phyloP scores from a whole-genome alignment of 2,329 filamentous ascomycete species.

The Verticillium alfalfae region DNA sequence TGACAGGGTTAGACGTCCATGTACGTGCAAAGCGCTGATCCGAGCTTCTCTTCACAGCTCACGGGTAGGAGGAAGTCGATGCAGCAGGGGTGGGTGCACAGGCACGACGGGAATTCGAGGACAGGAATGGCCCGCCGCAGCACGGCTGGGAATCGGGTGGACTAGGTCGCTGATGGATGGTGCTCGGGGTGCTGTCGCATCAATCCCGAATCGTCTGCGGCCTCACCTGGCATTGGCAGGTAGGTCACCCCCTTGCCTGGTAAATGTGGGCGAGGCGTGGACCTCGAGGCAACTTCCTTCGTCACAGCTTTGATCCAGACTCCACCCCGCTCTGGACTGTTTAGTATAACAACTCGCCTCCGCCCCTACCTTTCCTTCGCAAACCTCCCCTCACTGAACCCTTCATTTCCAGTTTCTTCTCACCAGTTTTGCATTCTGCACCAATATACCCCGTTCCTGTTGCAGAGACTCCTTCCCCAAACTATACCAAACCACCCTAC shows the following conservation, averaged over 20 bases:
- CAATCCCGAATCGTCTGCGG: neutral
- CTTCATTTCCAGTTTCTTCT: neutral
- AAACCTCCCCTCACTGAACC: neutral
- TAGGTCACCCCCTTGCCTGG: neutral
- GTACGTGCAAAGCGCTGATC: too few species aligned
- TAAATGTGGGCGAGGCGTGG: neutral
- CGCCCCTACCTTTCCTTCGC: neutral
- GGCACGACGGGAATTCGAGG: too few species aligned
- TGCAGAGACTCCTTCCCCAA: neutral
- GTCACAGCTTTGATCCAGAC: neutral
- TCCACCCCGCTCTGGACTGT: neutral
- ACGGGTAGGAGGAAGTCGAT: neutral
- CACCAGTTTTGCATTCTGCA: neutral
- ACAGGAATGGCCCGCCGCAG: neutral
- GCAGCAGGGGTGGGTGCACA: neutral
- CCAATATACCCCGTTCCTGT: neutral
- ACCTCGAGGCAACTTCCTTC: neutral
- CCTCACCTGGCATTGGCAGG: neutral
- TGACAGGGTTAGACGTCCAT: too few species aligned
- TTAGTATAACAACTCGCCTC: neutral
- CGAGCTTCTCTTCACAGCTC: neutral
- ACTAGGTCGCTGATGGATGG: neutral
- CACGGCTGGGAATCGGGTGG: neutral
- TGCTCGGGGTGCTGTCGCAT: neutral
- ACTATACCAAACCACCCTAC: neutral